Conservation (phyloP, 2,329 filamentous ascomycete species). For the Aspergillus ibericus region DNA sequence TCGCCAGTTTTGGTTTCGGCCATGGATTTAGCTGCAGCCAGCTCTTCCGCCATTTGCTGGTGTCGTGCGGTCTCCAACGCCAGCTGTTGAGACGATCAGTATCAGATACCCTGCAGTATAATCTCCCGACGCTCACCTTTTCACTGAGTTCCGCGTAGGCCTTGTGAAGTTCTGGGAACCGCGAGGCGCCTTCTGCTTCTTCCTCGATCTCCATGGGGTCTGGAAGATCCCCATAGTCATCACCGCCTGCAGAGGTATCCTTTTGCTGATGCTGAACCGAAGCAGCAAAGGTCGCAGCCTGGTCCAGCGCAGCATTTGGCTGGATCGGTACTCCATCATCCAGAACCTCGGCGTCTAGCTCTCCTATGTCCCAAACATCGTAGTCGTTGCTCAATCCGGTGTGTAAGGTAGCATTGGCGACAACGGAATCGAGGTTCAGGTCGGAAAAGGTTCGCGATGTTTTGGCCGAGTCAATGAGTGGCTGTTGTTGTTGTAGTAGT, state of each 20-base stretch:
- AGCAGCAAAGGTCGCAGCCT: slow-evolving; percentile 11
- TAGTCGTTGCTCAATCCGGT: slow-evolving; percentile 43
- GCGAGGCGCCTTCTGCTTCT: slow-evolving; percentile 12
- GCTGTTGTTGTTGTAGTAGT: slow-evolving; percentile 1
- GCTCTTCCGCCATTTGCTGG: slow-evolving; percentile 39
- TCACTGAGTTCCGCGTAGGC: slow-evolving; percentile 22
- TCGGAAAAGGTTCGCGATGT: slow-evolving; percentile 1
- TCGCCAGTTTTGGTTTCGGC: slow-evolving; percentile 58
- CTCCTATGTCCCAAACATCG: slow-evolving; percentile 44
- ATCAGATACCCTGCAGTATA: neutral
- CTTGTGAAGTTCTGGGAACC: slow-evolving; percentile 11
- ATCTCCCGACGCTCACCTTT: slow-evolving; percentile 23
- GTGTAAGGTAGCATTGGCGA: slow-evolving; percentile 24
- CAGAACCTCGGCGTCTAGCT: slow-evolving; percentile 45
- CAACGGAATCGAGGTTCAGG: slow-evolving; percentile 4
- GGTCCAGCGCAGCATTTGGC: slow-evolving; percentile 12
- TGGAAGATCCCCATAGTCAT: slow-evolving; percentile 9
- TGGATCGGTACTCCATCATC: slow-evolving; percentile 31
- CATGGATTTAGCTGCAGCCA: slow-evolving; percentile 41
- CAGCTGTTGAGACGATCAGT: slow-evolving; percentile 30
- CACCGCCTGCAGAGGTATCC: slow-evolving; percentile 21
- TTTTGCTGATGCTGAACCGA: slow-evolving; percentile 7
- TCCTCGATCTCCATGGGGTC: slow-evolving; percentile 23
- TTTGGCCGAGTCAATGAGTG: neutral
- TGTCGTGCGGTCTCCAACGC: slow-evolving; percentile 43